A percentile compares a stretch with the other conserved stretches of the same genome.
Conservation (phyloP, 495 filamentous ascomycete species). For the Rhypophila decipiens region DNA sequence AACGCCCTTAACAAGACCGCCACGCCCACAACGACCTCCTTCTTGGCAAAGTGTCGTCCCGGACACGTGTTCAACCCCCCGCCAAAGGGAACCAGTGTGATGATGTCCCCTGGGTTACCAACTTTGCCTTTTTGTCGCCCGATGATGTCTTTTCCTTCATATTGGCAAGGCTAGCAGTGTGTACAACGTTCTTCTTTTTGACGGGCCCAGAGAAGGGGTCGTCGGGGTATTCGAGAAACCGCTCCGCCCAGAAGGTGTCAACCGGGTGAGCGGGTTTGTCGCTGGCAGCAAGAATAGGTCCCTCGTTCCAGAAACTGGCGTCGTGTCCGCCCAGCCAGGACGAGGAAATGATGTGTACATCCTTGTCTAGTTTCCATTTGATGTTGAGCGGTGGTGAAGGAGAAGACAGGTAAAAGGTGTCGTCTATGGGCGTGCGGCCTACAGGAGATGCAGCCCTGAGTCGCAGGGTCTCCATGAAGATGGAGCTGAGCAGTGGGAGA, state of each 20-base stretch:
- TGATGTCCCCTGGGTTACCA: slow-evolving; percentile 12
- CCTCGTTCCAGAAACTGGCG: slow-evolving; percentile 21
- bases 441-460: slow-evolving; percentile 10
- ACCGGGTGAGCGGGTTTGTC: slow-evolving; percentile 18
- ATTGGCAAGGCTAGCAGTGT: background rate
- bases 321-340: slow-evolving; percentile 18
- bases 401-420: slow-evolving; percentile 9
- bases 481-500: slow-evolving; percentile 16
- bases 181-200: slow-evolving; percentile 2
- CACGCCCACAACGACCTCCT: slow-evolving; percentile 30
- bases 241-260: slow-evolving; percentile 33
- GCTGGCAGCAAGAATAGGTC: slow-evolving; percentile 2
- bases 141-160: slow-evolving; percentile 1
- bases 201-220: slow-evolving; percentile 28
- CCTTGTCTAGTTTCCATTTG: too few species aligned
- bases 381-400: slow-evolving; percentile 15
- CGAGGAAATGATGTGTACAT: slow-evolving; percentile 14
- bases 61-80: slow-evolving; percentile 36
- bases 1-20: slow-evolving; percentile 24
- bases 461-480: slow-evolving; percentile 20
- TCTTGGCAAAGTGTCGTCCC: slow-evolving; percentile 36
- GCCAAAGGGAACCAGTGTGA: slow-evolving; percentile 33
- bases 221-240: slow-evolving; percentile 29
- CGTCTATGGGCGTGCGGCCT: slow-evolving; percentile 13
- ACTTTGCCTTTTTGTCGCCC: slow-evolving; percentile 13